Conservation (phyloP, 2,329 filamentous ascomycete genomes). For the Ascomycota sp. region DNA sequence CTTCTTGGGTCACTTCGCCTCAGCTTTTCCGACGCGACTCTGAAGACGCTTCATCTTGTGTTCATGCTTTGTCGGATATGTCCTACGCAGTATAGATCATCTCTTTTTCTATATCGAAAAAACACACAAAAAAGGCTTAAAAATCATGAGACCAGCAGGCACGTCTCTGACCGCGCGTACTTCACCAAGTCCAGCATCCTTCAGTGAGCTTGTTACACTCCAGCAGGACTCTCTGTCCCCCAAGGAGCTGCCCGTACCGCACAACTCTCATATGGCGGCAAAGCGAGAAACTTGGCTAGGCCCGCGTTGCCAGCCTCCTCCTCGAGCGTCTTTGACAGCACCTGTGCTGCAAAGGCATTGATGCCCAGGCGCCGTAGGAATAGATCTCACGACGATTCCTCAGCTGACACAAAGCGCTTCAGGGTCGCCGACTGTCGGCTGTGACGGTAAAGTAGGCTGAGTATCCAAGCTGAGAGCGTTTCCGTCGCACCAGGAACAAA, state of each 20-base stretch:
- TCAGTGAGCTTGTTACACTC: constrained; percentile 1
- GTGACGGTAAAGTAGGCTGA: constrained; percentile 28
- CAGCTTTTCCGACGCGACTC: not conserved
- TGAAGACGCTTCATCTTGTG: no score
- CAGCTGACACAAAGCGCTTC: constrained; percentile 14
- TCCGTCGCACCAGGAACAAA: constrained; percentile 29
- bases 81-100: no score
- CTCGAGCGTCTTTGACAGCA: constrained; percentile 9
- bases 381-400: constrained; percentile 19
- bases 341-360: constrained; percentile 16
- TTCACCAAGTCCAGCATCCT: not conserved
- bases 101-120: no score
- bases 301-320: constrained; percentile 8
- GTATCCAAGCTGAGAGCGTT: constrained; percentile 33
- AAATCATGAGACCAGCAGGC: not conserved
- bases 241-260: constrained; percentile 9
- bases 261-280: constrained; percentile 7
- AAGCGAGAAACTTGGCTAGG: constrained; percentile 11
- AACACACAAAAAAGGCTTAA: not conserved
- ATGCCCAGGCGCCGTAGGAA: constrained; percentile 15
- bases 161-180: not conserved
- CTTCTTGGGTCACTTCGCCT: not conserved
- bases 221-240: constrained; percentile 7
- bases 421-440: constrained; percentile 8
- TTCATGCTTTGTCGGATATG: no score